Percentiles rank a stretch among this genome's conserved stretches.
Evolutionary conservation across 176 grass and related monocot species (phyloP).

Genomic region (Bothriochloa decipiens): DNA sequence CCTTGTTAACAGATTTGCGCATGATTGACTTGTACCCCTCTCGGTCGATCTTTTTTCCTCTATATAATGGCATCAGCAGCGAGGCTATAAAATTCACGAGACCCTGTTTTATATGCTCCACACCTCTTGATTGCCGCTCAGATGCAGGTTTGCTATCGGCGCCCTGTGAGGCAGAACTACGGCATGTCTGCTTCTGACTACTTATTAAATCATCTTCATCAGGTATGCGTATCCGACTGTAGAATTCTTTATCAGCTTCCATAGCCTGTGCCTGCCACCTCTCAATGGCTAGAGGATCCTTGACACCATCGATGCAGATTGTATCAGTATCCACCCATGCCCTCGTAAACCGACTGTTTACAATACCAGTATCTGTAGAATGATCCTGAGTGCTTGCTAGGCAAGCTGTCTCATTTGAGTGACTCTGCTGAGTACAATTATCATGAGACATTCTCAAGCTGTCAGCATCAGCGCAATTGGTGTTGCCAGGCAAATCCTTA

Average conservation of each 20-base stretch:
- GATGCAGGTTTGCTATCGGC: constrained; percentile 72
- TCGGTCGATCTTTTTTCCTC: constrained; percentile 75
- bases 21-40: constrained; percentile 88
- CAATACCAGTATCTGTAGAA: constrained; percentile 63
- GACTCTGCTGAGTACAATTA: constrained; percentile 61
- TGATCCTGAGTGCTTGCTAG: constrained; percentile 65
- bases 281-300: constrained; percentile 89
- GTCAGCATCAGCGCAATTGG: constrained; percentile 64
- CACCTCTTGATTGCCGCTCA: constrained; percentile 64
- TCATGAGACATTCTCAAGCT: constrained; percentile 75
- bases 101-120: constrained; percentile 84
- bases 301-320: constrained; percentile 78
- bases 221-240: constrained; percentile 69
- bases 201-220: constrained; percentile 75
- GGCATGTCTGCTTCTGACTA: constrained; percentile 65
- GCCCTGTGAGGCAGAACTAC: constrained; percentile 68
- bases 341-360: constrained; percentile 68
- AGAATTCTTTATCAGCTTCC: constrained; percentile 91
- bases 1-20: constrained; percentile 96
- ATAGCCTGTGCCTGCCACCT: constrained; percentile 97
- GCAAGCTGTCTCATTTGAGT: constrained; percentile 70
- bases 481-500: constrained; percentile 57
- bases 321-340: constrained; percentile 96
- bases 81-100: constrained; percentile 86
- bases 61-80: constrained; percentile 89